phyloP scores from a whole-genome alignment of 331 rosid genomes.

The Rosa hybrid region DNA sequence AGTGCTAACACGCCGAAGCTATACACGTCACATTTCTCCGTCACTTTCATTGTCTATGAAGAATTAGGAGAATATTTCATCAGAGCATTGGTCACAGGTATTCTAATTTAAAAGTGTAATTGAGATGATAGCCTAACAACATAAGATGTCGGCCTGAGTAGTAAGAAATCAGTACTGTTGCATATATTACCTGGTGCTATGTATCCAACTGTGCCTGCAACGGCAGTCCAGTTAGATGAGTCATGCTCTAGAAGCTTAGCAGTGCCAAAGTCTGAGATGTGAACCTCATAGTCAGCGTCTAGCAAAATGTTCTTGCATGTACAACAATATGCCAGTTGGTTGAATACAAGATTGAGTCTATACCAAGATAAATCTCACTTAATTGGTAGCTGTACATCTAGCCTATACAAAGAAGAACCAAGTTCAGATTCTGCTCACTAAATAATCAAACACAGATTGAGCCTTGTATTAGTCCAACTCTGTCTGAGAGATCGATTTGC shows the following conservation, averaged over 20 bases:
- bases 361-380: neutral
- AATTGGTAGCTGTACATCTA: neutral
- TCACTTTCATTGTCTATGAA: conserved; percentile 19
- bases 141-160: neutral
- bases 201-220: conserved; percentile 53
- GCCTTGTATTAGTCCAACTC: neutral
- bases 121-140: neutral
- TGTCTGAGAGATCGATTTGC: neutral
- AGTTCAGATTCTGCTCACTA: neutral
- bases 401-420: neutral
- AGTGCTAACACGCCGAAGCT: conserved; percentile 32
- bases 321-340: neutral
- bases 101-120: neutral
- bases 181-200: conserved; percentile 10
- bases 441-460: conserved; percentile 5
- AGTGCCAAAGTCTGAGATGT: conserved; percentile 46
- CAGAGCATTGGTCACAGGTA: no score
- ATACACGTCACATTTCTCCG: conserved; percentile 30
- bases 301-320: conserved; percentile 43
- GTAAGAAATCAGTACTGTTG: neutral
- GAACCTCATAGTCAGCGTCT: conserved; percentile 39
- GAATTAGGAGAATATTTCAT: neutral
- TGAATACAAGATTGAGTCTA: neutral
- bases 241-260: conserved; percentile 44
- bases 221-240: conserved; percentile 44